These are phyloP conservation scores for Tremella yokohamensis DNA, from an alignment of 768 basidiomycete species.

Conservation along the genomic window DNA sequence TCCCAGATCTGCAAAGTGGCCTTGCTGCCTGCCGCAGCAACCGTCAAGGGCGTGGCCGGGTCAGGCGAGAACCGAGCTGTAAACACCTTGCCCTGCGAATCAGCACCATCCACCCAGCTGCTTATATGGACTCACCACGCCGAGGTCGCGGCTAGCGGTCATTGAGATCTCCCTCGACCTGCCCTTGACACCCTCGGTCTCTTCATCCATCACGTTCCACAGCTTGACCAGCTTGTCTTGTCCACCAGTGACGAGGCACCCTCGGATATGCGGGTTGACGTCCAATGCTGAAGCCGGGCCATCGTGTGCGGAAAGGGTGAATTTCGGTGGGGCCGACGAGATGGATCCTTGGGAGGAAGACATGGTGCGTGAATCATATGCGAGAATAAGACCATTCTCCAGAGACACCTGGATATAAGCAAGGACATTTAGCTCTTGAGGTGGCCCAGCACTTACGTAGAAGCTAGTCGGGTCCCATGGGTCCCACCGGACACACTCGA, in stretches of 20 bases:
- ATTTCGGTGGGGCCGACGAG: conserved; percentile 61
- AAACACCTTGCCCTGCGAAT: conserved; percentile 86
- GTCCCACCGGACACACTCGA: conserved; percentile 92
- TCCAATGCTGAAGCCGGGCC: conserved; percentile 84
- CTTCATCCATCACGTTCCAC: conserved; percentile 77
- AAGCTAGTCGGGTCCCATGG: conserved; percentile 85
- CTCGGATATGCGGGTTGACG: conserved; percentile 81
- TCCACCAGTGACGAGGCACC: conserved; percentile 89
- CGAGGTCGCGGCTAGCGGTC: conserved; percentile 64
- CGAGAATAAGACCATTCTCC: conserved; percentile 88
- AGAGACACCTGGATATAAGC: conserved; percentile 68
- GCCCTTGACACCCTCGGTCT: conserved; percentile 39
- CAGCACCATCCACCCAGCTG: not conserved
- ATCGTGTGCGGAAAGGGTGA: conserved; percentile 90
- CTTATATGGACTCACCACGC: conserved; percentile 61
- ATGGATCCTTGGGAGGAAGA: conserved; percentile 57
- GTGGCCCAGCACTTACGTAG: no score
- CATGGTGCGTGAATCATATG: conserved; percentile 83
- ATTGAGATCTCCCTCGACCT: conserved; percentile 42
- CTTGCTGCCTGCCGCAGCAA: conserved; percentile 91
- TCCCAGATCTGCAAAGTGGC: conserved; percentile 96
- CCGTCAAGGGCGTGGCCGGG: conserved; percentile 69
- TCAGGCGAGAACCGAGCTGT: conserved; percentile 88
- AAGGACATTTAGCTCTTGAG: not conserved
- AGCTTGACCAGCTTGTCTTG: conserved; percentile 87